phyloP scores from a whole-genome alignment of 139 green algal species.

The Ettlia oleoabundans region DNA sequence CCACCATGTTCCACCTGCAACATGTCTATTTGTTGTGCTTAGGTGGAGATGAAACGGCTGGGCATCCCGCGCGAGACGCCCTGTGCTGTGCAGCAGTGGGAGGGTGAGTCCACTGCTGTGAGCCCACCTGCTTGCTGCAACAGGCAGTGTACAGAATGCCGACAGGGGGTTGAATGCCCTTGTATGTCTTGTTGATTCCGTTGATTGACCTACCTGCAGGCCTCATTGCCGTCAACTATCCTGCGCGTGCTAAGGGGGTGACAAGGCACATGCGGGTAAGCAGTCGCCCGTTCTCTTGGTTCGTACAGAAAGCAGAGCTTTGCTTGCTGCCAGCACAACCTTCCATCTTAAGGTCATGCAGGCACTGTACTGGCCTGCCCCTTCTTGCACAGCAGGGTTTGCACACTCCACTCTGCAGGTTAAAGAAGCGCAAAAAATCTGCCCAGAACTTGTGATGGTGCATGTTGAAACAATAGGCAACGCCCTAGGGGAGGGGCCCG shows the following conservation, averaged over 20 bases:
- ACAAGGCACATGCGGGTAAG: constrained; percentile 78
- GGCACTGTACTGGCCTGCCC: not conserved
- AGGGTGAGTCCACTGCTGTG: too few species aligned
- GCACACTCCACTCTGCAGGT: not conserved
- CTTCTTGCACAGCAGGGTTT: not conserved
- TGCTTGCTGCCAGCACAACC: too few species aligned
- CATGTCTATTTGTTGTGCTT: constrained; percentile 9
- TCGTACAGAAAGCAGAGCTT: too few species aligned
- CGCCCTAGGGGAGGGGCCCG: not conserved
- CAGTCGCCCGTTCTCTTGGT: not conserved
- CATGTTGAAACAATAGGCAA: constrained; percentile 91
- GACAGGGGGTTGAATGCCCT: too few species aligned
- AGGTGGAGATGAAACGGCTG: constrained; percentile 82
- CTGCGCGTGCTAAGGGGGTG: constrained; percentile 78
- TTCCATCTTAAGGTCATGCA: too few species aligned
- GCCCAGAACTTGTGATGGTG: constrained; percentile 81
- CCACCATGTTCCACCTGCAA: not conserved
- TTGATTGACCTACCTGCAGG: not conserved
- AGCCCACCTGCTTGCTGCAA: too few species aligned
- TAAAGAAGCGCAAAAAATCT: constrained; percentile 71
- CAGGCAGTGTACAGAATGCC: too few species aligned
- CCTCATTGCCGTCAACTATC: constrained; percentile 89
- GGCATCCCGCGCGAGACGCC: constrained; percentile 70
- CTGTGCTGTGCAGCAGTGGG: constrained; percentile 90
- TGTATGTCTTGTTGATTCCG: not conserved